Percentiles rank a stretch among this genome's conserved stretches.
phyloP scores from a whole-genome alignment of 2,329 filamentous ascomycete genomes.

The Aureobasidium pullulans region DNA sequence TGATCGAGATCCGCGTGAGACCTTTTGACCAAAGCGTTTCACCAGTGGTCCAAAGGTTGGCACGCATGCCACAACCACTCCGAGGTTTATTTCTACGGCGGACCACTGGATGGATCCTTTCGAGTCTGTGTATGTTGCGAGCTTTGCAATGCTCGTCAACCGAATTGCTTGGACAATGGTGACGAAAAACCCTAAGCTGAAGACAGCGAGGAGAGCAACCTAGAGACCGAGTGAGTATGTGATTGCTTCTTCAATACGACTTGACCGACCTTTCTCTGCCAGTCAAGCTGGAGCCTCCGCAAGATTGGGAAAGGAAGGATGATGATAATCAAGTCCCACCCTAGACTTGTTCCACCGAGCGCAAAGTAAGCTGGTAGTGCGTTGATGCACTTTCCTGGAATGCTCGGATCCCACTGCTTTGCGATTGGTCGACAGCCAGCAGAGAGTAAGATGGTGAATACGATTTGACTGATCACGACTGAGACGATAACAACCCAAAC shows the following conservation, averaged over 20 bases:
- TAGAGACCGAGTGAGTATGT: not conserved
- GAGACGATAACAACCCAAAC: not conserved
- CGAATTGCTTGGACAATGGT: conserved; percentile 1
- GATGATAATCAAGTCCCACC: conserved; percentile 3
- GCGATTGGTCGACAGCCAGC: not conserved
- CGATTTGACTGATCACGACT: not conserved
- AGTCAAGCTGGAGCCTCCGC: not conserved
- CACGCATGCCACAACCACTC: not conserved
- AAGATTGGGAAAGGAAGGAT: not conserved
- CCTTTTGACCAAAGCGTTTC: not conserved
- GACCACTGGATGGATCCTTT: not conserved
- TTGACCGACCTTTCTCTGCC: not conserved
- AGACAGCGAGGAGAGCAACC: not conserved
- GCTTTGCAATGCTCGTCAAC: not conserved
- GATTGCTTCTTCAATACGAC: too few species aligned
- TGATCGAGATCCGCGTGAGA: not conserved
- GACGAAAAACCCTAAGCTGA: not conserved
- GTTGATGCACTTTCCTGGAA: not conserved
- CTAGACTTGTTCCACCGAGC: not conserved
- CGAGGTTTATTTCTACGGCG: not conserved
- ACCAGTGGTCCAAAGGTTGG: not conserved
- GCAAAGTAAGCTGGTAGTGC: not conserved
- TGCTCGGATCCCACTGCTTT: conserved; percentile 4
- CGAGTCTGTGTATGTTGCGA: not conserved
- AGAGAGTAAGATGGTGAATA: conserved; percentile 1